Base-by-base conservation (phyloP, 345 rosid species). In the Eucalyptus sp. region DNA sequence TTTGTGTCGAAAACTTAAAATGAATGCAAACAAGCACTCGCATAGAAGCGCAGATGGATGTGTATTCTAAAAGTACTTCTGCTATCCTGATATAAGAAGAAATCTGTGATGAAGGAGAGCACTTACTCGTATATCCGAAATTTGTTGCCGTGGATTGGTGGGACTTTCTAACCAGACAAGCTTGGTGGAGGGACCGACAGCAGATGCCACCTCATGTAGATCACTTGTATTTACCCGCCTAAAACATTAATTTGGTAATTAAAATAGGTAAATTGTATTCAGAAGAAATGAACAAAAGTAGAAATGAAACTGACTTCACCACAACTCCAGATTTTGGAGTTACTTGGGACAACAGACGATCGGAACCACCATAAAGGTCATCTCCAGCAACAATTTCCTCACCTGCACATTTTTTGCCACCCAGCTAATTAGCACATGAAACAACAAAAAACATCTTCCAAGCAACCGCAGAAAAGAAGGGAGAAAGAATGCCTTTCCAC, bases 361-460 rank as follows among this genome's bases (percentile, higher is more conserved):
- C 99, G 31, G 99, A 95, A 86, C 99, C 99, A 84, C 99, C 99
- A 92, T 98, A 98, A 14, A 98, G 83, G 92, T 97, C 99, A 90
- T 98, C 99, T 87, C 98, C 99, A 52, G 98, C 99, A 88, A 97
- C 96, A 93, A 97, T 94, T 91, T 98, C 99, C 88, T 93, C 92
- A 41, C 99, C 99, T 96, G 87, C 85, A 80, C 89, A 68, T 86
- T 90, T 85, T 46, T 27, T 27, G 24, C 41, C 31, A 1, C 29
- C 33, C 27, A 5, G 43, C 50, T 41, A 66, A 44, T 88, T 88
- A 86, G 50, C 17, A 86, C 62, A 20, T 2, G 43, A 88, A 86
- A 41, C 50, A 43, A 37, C 7, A 18, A 50, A 44, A 44, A 29
- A 41, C 41, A 16, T 6, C 58, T 85, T 76, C 84, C 48, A 76